phyloP scores from a whole-genome alignment of 2,329 filamentous ascomycete genomes.

The Fusarium sp. region DNA sequence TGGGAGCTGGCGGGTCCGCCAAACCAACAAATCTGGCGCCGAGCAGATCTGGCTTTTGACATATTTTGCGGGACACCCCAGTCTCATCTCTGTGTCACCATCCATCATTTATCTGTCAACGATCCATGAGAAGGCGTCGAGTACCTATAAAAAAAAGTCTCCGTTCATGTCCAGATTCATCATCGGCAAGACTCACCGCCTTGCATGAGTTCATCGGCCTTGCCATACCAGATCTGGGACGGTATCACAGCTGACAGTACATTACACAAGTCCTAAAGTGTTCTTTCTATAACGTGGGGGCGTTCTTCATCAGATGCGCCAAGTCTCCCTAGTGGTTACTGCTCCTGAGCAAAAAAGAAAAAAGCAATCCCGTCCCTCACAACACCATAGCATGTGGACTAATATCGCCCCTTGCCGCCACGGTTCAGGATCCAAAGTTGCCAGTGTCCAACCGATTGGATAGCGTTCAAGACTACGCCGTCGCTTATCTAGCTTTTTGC shows the following conservation, averaged over 20 bases:
- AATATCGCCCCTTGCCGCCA: slow-evolving; percentile 31
- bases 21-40: slow-evolving; percentile 39
- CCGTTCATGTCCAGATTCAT: slow-evolving; percentile 8
- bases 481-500: slow-evolving; percentile 42
- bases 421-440: slow-evolving; percentile 37
- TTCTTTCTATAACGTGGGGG: slow-evolving; percentile 25
- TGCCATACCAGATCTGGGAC: slow-evolving; percentile 28
- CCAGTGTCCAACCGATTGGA: slow-evolving; percentile 39
- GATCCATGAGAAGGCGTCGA: slow-evolving; percentile 30
- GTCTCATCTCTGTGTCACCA: slow-evolving; percentile 46
- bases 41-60: slow-evolving; percentile 45
- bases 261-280: slow-evolving; percentile 10
- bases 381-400: slow-evolving; percentile 26
- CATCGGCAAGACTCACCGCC: slow-evolving; percentile 28
- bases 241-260: slow-evolving; percentile 5
- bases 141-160: slow-evolving; percentile 20
- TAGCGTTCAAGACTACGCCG: slow-evolving; percentile 29
- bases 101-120: slow-evolving; percentile 37
- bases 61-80: slow-evolving; percentile 46
- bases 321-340: slow-evolving; percentile 28
- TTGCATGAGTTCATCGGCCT: slow-evolving; percentile 29
- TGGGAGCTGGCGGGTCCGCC: slow-evolving; percentile 28
- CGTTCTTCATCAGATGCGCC: slow-evolving; percentile 31
- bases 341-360: slow-evolving; percentile 22
- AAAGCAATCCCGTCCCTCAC: slow-evolving; percentile 36